Percentiles rank a stretch among this genome's conserved stretches.
phyloP scores from a whole-genome alignment of 192 early-diverging fungal species.

The Backusella sp. region DNA sequence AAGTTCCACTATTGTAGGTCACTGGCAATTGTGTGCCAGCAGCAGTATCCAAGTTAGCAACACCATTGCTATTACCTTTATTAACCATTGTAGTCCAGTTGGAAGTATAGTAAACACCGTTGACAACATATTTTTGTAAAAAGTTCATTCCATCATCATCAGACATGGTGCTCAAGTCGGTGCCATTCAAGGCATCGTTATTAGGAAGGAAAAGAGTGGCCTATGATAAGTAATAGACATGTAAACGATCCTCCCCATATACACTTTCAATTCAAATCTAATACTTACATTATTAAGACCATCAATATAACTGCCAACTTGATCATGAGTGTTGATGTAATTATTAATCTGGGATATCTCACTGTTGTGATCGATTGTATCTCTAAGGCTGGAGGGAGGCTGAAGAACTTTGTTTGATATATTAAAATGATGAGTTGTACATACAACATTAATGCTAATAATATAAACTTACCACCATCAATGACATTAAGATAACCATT shows the following conservation, averaged over 20 bases:
- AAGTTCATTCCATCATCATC: not conserved
- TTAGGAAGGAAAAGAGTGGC: not conserved
- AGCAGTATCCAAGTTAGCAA: not conserved
- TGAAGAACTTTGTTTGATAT: not conserved
- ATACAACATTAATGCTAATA: not conserved
- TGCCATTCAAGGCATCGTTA: not conserved
- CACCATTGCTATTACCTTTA: not conserved
- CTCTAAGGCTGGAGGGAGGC: not conserved
- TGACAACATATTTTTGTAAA: not conserved
- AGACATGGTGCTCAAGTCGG: not conserved
- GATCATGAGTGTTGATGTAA: not conserved
- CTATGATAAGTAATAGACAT: not conserved
- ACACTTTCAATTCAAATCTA: not conserved
- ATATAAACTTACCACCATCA: slow-evolving; percentile 7
- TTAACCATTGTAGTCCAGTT: not conserved
- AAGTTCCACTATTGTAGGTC: not conserved
- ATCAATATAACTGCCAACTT: not conserved
- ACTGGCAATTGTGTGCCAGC: not conserved
- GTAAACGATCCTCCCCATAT: not conserved
- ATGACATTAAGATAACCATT: slow-evolving; percentile 7
- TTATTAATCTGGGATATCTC: not conserved
- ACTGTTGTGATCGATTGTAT: not conserved
- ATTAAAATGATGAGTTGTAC: not conserved
- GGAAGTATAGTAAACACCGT: slow-evolving; percentile 5
- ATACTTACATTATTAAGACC: slow-evolving; percentile 7